Evolutionary conservation across 441 rosid species (phyloP).

Genomic region (Macaranga tanarius): DNA sequence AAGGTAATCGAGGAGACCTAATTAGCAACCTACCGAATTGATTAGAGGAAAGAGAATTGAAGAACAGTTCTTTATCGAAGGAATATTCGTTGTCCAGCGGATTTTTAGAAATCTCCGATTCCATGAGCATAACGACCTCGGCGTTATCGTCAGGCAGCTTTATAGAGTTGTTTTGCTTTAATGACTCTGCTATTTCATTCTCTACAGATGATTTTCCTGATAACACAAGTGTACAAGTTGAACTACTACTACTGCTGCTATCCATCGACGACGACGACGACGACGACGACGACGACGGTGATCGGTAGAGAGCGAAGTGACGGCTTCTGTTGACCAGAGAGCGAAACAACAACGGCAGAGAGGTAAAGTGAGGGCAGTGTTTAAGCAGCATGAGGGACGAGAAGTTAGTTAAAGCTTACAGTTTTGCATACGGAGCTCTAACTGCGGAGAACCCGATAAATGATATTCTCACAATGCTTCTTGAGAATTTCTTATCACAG

Average conservation of each 20-base stretch:
- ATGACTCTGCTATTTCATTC: constrained; percentile 43
- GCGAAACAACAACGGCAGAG: not conserved
- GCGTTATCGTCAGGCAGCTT: constrained; percentile 49
- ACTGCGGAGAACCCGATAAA: constrained; percentile 19
- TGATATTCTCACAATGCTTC: not conserved
- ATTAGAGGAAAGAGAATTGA: constrained; percentile 54
- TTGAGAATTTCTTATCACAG: constrained; percentile 1
- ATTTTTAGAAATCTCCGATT: constrained; percentile 45
- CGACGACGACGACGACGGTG: constrained; percentile 18
- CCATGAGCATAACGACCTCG: constrained; percentile 37
- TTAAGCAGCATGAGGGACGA: no score
- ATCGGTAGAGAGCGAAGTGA: constrained; percentile 15
- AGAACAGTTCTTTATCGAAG: constrained; percentile 41
- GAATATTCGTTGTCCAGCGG: constrained; percentile 32
- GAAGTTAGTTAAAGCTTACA: no score
- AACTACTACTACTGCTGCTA: constrained; percentile 9
- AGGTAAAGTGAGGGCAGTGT: not conserved
- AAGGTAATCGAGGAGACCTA: constrained; percentile 77
- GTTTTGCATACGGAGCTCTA: no score
- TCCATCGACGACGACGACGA: constrained; percentile 48
- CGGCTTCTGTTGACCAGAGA: no score
- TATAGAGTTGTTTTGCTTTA: constrained; percentile 45
- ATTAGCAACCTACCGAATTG: constrained; percentile 71
- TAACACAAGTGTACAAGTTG: constrained; percentile 44
- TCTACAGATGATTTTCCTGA: constrained; percentile 65